Evolutionary conservation across 345 rosid species (phyloP).

Genomic region (Populus pruinosa): DNA sequence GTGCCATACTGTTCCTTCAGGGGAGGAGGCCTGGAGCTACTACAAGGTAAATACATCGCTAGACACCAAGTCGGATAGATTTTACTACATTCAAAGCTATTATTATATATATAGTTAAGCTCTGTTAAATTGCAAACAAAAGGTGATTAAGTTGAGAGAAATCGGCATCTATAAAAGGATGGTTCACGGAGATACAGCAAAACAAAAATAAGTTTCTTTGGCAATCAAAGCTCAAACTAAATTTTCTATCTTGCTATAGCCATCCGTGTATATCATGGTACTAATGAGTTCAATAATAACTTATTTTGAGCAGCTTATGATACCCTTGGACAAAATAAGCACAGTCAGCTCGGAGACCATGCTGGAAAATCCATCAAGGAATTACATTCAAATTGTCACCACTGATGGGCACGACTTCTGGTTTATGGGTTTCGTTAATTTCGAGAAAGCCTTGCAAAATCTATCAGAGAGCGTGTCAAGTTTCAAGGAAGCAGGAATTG

Average conservation of each 20-base stretch:
- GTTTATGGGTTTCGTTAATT: constrained; percentile 92
- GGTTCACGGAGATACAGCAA: too few relatives aligned
- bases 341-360: constrained; percentile 46
- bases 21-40: constrained; percentile 86
- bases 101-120: too few relatives aligned
- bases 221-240: too few relatives aligned
- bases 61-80: too few relatives aligned
- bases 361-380: constrained; percentile 53
- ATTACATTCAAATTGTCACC: constrained; percentile 63
- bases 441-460: constrained; percentile 63
- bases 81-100: too few relatives aligned
- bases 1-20: constrained; percentile 65
- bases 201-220: too few relatives aligned
- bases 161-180: too few relatives aligned
- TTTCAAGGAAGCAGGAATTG: background rate
- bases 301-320: constrained; percentile 39
- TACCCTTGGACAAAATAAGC: constrained; percentile 50
- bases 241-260: too few relatives aligned
- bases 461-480: constrained; percentile 20
- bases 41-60: constrained; percentile 42
- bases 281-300: too few relatives aligned
- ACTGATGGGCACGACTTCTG: constrained; percentile 78
- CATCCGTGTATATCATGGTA: too few relatives aligned
- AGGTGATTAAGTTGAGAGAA: too few relatives aligned
- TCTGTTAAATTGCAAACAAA: too few relatives aligned